A percentile compares a stretch with the other conserved stretches of the same genome.
phyloP scores from a whole-genome alignment of 768 basidiomycete species.

The Mycena floridula region DNA sequence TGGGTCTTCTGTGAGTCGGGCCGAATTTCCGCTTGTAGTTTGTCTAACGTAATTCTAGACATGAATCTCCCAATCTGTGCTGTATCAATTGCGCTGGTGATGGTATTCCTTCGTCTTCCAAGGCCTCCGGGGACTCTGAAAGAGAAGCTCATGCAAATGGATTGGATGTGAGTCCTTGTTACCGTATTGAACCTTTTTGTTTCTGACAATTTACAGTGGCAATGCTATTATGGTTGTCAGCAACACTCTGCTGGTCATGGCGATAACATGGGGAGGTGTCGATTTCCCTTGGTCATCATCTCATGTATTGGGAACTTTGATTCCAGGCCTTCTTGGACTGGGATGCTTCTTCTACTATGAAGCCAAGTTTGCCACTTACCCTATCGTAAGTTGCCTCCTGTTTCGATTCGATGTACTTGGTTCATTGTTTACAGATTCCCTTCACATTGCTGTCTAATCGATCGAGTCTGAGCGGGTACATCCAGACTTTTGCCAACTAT shows the following conservation, averaged over 20 bases:
- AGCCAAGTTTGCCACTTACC: not conserved
- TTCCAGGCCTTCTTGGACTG: not conserved
- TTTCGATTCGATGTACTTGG: not conserved
- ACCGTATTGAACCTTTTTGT: not conserved
- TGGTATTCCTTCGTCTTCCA: not conserved
- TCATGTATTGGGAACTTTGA: slow-evolving; percentile 2
- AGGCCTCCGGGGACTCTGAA: not conserved
- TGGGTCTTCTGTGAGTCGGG: not conserved
- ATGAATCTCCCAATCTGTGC: not conserved
- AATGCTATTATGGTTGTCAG: not conserved
- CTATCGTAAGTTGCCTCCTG: not conserved
- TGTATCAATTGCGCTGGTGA: not conserved
- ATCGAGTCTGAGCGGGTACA: slow-evolving; percentile 1
- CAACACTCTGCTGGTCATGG: not conserved
- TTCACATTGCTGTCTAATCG: not conserved
- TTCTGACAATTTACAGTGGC: slow-evolving; percentile 1
- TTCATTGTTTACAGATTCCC: not conserved
- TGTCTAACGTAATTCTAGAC: not conserved
- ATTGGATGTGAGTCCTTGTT: slow-evolving; percentile 1
- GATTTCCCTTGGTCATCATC: slow-evolving; percentile 5
- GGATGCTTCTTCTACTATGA: not conserved
- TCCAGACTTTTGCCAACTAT: not conserved
- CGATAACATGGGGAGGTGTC: slow-evolving; percentile 5
- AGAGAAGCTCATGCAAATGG: slow-evolving; percentile 1
- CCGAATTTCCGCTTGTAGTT: not conserved